These are phyloP conservation scores for Cladochytrium replicatum DNA, from an alignment of 192 early-diverging fungal species.

Conservation along the genomic window DNA sequence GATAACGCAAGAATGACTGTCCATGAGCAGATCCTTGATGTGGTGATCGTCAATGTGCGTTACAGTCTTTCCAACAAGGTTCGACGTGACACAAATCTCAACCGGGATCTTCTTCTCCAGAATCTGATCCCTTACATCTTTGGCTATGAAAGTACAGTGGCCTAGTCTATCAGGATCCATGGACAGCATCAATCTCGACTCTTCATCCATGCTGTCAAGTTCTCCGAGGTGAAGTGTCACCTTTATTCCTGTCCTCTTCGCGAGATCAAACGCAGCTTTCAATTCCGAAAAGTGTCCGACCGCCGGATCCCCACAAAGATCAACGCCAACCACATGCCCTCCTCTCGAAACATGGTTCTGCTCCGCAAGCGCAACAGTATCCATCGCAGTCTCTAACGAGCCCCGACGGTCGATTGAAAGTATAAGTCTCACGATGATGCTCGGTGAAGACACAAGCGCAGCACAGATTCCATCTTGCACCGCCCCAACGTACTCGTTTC, in stretches of 20 bases:
- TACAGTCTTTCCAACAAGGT: constrained; percentile 46
- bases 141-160: constrained; percentile 42
- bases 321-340: constrained; percentile 42
- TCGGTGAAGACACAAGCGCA: constrained; percentile 4
- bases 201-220: constrained; percentile 35
- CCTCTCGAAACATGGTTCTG: constrained; percentile 12
- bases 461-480: constrained; percentile 19
- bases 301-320: constrained; percentile 48
- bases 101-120: constrained; percentile 31
- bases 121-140: constrained; percentile 14
- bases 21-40: constrained; percentile 28
- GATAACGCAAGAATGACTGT: constrained; percentile 35
- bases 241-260: constrained; percentile 31
- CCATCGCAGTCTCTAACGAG: constrained; percentile 33
- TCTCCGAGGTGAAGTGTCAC: constrained; percentile 49
- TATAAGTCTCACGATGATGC: constrained; percentile 37
- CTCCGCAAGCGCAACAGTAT: constrained; percentile 42
- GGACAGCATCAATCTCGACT: constrained; percentile 19
- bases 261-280: constrained; percentile 37
- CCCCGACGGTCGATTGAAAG: constrained; percentile 42
- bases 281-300: constrained; percentile 28
- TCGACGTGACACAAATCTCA: constrained; percentile 58
- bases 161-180: constrained; percentile 41
- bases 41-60: constrained; percentile 41
- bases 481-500: constrained; percentile 33